phyloP scores from a whole-genome alignment of 1,284 basidiomycete species.

The Apiotrichum domesticum region DNA sequence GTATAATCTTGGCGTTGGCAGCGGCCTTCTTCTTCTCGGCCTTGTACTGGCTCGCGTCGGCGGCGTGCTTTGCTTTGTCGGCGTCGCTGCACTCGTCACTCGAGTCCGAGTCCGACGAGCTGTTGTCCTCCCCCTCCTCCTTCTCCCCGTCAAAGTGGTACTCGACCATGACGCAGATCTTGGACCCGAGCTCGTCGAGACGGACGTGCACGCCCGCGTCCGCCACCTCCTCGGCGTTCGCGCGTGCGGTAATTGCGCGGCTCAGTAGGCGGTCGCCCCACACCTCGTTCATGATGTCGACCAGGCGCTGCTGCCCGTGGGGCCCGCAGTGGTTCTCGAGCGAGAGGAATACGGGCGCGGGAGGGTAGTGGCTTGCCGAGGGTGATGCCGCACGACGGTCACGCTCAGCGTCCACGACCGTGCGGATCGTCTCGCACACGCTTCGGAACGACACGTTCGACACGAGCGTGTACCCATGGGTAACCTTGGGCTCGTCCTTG shows the following conservation, averaged over 20 bases:
- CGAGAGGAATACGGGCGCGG: conserved; percentile 10
- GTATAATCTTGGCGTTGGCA: conserved; percentile 7
- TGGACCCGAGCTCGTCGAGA: conserved; percentile 8
- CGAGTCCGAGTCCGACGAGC: background rate
- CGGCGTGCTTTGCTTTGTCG: background rate
- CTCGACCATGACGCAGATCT: conserved; percentile 18
- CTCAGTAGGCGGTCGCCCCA: conserved; percentile 10
- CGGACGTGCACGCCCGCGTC: background rate
- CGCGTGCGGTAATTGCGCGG: background rate
- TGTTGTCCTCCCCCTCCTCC: background rate
- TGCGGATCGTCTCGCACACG: conserved; percentile 17
- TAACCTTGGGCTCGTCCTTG: conserved; percentile 16
- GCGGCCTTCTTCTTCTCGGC: conserved; percentile 2
- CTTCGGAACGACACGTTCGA: conserved; percentile 14
- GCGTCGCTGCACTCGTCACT: too few species aligned
- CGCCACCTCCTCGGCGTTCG: background rate
- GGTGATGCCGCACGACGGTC: background rate
- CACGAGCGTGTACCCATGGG: conserved; percentile 18
- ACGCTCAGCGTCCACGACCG: conserved; percentile 2
- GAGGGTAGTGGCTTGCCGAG: background rate
- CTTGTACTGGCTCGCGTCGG: background rate
- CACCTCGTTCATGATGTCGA: conserved; percentile 15
- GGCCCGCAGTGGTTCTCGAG: conserved; percentile 19
- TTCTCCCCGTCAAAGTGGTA: conserved; percentile 11
- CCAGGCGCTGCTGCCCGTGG: conserved; percentile 13